These are phyloP conservation scores for Phytopythium boreale DNA, from an alignment of 352 stramenopile genomes.

Conservation along the genomic window DNA sequence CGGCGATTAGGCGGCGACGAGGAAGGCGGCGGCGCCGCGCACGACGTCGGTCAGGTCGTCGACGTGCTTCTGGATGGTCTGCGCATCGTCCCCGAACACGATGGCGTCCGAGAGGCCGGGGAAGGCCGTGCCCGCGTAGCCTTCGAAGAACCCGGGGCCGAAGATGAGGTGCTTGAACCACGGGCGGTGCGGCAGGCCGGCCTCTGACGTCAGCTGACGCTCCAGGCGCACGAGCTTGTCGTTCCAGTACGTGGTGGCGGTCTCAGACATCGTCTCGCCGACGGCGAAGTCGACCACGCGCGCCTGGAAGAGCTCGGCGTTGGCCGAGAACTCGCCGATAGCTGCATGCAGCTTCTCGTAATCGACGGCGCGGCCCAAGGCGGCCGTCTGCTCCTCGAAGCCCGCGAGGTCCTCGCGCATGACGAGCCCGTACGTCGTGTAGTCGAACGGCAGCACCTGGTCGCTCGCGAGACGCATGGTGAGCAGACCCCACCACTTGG, in stretches of 20 bases:
- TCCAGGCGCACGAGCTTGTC: slow-evolving; percentile 12
- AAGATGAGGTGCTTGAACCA: slow-evolving; percentile 19
- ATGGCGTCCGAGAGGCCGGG: slow-evolving; percentile 13
- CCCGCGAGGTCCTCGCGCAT: slow-evolving; percentile 26
- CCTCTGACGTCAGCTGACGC: slow-evolving; percentile 9
- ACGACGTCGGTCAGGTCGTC: slow-evolving; percentile 14
- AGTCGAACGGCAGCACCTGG: slow-evolving; percentile 48
- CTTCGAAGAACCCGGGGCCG: slow-evolving; percentile 13
- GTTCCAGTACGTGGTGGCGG: slow-evolving; percentile 10
- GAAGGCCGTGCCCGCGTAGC: slow-evolving; percentile 12
- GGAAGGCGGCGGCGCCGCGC: slow-evolving; percentile 3
- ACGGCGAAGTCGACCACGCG: slow-evolving; percentile 7
- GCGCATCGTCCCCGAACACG: slow-evolving; percentile 6
- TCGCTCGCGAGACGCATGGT: slow-evolving; percentile 43
- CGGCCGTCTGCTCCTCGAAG: slow-evolving; percentile 7
- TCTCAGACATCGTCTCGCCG: slow-evolving; percentile 4
- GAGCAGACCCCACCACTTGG: slow-evolving; percentile 59
- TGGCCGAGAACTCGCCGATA: slow-evolving; percentile 14
- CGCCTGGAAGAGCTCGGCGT: slow-evolving; percentile 19
- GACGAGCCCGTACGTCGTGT: slow-evolving; percentile 35
- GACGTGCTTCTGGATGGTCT: slow-evolving; percentile 15
- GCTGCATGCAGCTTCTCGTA: slow-evolving; percentile 13
- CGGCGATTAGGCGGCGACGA: slow-evolving; percentile 6
- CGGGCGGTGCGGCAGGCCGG: slow-evolving; percentile 8
- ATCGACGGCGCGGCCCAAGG: slow-evolving; percentile 10